Percentiles rank a stretch among this genome's conserved stretches.
Evolutionary conservation across 2,329 filamentous ascomycete species (phyloP).

Genomic region (Acephala macrosclerotiorum): DNA sequence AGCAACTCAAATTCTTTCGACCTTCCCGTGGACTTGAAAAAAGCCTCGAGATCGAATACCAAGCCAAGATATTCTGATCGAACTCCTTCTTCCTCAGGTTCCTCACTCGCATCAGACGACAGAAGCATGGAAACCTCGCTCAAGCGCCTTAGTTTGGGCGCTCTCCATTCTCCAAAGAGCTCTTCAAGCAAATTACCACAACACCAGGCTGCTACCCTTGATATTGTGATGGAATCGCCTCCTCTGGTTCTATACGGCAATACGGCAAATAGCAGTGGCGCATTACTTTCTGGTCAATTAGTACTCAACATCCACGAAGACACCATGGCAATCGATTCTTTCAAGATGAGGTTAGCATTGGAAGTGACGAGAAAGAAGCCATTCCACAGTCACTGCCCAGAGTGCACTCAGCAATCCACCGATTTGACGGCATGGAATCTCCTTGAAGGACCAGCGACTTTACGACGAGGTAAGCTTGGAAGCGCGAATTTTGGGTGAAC

Average conservation of each 20-base stretch:
- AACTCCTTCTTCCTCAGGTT: slow-evolving; percentile 28
- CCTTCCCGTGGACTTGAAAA: slow-evolving; percentile 34
- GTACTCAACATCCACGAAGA: slow-evolving; percentile 75
- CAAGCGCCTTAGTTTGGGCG: slow-evolving; percentile 36
- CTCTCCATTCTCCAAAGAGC: slow-evolving; percentile 36
- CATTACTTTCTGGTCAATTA: slow-evolving; percentile 84
- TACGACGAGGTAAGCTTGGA: slow-evolving; percentile 55
- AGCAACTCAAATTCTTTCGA: slow-evolving; percentile 31
- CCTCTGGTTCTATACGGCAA: slow-evolving; percentile 79
- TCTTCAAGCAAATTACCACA: slow-evolving; percentile 37
- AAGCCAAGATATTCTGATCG: slow-evolving; percentile 28
- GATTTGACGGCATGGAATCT: slow-evolving; percentile 84
- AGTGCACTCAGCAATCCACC: slow-evolving; percentile 75
- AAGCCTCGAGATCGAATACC: slow-evolving; percentile 21
- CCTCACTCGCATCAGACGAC: slow-evolving; percentile 32
- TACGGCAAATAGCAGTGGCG: slow-evolving; percentile 78
- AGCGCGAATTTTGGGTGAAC: background rate
- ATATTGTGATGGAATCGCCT: slow-evolving; percentile 59
- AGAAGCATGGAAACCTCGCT: slow-evolving; percentile 35
- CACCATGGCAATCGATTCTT: slow-evolving; percentile 70
- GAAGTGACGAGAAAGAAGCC: slow-evolving; percentile 82
- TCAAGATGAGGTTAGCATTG: slow-evolving; percentile 76
- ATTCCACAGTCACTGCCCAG: slow-evolving; percentile 78
- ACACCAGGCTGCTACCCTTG: slow-evolving; percentile 32
- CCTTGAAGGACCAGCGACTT: slow-evolving; percentile 61